Evolutionary conservation across 139 green algal species (phyloP).

Genomic region (Astrephomene gubernaculifera): DNA sequence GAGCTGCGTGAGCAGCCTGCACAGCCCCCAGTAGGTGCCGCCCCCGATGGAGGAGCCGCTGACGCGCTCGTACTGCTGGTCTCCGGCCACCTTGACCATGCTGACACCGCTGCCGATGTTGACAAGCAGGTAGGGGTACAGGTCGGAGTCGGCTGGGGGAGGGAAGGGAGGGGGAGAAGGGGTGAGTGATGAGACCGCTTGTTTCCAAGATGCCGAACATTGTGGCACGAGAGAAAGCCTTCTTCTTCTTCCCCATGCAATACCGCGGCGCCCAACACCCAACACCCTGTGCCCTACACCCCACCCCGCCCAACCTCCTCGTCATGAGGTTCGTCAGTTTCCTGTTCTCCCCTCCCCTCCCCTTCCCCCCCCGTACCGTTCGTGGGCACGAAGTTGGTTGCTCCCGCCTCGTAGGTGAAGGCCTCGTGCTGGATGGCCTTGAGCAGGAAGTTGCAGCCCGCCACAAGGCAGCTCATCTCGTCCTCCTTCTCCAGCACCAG

Average conservation of each 20-base stretch:
- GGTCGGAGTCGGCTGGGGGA: conserved; percentile 62
- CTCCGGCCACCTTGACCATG: conserved; percentile 86
- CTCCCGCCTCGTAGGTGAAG: conserved; percentile 86
- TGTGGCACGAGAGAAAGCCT: no score
- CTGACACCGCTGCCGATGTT: conserved; percentile 98
- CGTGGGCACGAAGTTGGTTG: conserved; percentile 71
- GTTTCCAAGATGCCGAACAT: no score
- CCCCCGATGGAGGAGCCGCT: conserved; percentile 95
- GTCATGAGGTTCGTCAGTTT: no score
- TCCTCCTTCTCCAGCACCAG: conserved; percentile 93
- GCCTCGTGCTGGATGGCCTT: conserved; percentile 94
- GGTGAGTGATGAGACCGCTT: no score
- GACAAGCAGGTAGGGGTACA: conserved; percentile 98
- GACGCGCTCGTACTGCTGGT: conserved; percentile 84
- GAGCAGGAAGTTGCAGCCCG: conserved; percentile 97
- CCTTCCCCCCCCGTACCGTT: conserved; percentile 45
- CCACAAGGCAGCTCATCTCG: conserved; percentile 93
- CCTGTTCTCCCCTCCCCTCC: not conserved
- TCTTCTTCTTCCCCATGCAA: no score
- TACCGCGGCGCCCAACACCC: no score
- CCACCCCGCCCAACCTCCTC: no score
- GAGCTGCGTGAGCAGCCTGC: conserved; percentile 79
- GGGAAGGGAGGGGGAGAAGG: no score
- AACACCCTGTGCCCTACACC: no score
- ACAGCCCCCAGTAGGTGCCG: conserved; percentile 99